Evolutionary conservation across 768 basidiomycete species (phyloP).

Genomic region (Butyriboletus loyo): DNA sequence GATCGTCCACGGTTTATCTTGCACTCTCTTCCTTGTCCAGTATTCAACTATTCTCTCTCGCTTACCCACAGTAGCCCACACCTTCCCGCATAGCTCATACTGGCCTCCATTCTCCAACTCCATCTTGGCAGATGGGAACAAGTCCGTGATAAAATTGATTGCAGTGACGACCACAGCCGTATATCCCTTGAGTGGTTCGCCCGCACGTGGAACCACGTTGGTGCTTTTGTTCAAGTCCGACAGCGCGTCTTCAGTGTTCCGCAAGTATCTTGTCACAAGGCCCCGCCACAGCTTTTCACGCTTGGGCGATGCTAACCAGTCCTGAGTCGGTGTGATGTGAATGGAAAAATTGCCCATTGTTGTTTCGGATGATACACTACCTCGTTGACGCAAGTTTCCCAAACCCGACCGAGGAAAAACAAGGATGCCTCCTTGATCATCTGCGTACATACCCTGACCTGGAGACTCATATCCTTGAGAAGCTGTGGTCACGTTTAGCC

Average conservation of each 20-base stretch:
- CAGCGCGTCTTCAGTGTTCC: slow-evolving; percentile 22
- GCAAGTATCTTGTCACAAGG: slow-evolving; percentile 16
- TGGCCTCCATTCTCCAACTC: slow-evolving; percentile 10
- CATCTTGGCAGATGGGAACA: slow-evolving; percentile 18
- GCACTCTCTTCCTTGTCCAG: slow-evolving; percentile 12
- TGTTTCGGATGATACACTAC: slow-evolving; percentile 2
- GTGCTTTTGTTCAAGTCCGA: slow-evolving; percentile 5
- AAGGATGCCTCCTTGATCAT: slow-evolving; percentile 27
- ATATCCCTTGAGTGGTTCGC: slow-evolving; percentile 14
- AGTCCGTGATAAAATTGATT: slow-evolving; percentile 20
- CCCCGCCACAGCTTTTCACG: slow-evolving; percentile 22
- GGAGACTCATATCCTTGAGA: slow-evolving; percentile 18
- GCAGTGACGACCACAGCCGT: slow-evolving; percentile 16
- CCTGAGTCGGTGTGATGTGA: slow-evolving; percentile 9
- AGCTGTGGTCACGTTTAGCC: slow-evolving; percentile 8
- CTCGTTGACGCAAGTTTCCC: slow-evolving; percentile 4
- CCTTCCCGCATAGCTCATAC: slow-evolving; percentile 20
- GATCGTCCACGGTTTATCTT: slow-evolving; percentile 13
- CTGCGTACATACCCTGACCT: slow-evolving; percentile 11
- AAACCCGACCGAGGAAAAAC: slow-evolving; percentile 16
- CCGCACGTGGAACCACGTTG: slow-evolving; percentile 11
- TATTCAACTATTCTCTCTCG: slow-evolving; percentile 16
- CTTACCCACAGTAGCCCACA: slow-evolving; percentile 18
- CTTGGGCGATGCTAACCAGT: slow-evolving; percentile 20
- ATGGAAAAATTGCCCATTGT: background rate